phyloP scores from a whole-genome alignment of 1,284 basidiomycete species.

The Athelia psychrophila region DNA sequence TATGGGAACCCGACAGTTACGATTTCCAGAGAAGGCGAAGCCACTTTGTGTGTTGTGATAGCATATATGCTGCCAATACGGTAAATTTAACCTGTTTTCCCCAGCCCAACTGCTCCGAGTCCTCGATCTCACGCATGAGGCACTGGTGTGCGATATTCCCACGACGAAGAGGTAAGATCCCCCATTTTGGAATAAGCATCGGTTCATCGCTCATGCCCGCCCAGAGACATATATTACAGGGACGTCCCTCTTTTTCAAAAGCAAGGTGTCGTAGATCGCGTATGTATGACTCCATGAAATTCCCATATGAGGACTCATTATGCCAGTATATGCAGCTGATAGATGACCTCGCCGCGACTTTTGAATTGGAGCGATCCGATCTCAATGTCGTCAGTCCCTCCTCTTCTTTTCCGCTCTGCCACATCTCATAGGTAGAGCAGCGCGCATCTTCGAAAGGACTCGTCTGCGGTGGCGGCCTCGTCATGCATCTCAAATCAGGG shows the following conservation, averaged over 20 bases:
- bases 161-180: slow-evolving; percentile 64
- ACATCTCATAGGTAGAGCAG: slow-evolving; percentile 34
- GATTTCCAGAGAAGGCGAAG: background rate
- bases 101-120: slow-evolving; percentile 65
- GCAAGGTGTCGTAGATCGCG: slow-evolving; percentile 75
- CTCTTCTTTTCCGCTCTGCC: background rate
- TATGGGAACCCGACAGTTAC: background rate
- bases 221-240: slow-evolving; percentile 85
- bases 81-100: background rate
- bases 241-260: slow-evolving; percentile 75
- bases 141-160: slow-evolving; percentile 49
- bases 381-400: slow-evolving; percentile 67
- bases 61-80: slow-evolving; percentile 1
- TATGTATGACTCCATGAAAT: slow-evolving; percentile 25
- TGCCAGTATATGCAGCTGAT: slow-evolving; percentile 55
- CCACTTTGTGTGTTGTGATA: background rate
- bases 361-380: slow-evolving; percentile 69
- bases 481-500: slow-evolving; percentile 55
- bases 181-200: background rate
- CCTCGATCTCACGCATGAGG: slow-evolving; percentile 63
- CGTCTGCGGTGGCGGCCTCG: slow-evolving; percentile 64
- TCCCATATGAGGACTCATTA: background rate
- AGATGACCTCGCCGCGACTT: slow-evolving; percentile 84
- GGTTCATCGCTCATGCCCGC: background rate
- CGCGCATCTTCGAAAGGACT: slow-evolving; percentile 87